phyloP scores from a whole-genome alignment of 352 stramenopile genomes.

The Saprolegnia diclina region DNA sequence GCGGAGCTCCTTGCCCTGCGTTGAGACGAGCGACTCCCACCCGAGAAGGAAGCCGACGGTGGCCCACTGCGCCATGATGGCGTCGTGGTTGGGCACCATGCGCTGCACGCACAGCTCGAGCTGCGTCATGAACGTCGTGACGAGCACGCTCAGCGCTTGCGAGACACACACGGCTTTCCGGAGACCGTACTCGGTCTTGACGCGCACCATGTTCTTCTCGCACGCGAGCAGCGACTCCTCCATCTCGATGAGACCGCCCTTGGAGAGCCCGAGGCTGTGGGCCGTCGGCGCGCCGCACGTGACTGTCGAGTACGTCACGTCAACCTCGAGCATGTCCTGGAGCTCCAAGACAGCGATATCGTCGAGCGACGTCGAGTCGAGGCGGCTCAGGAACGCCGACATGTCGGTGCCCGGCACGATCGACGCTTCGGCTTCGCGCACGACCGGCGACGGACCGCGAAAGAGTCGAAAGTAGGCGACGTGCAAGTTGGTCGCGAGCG shows the following conservation, averaged over 20 bases:
- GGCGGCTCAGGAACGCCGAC: slow-evolving; percentile 6
- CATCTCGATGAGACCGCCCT: slow-evolving; percentile 77
- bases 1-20: slow-evolving; percentile 91
- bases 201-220: slow-evolving; percentile 50
- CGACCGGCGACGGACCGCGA: not conserved
- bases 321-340: slow-evolving; percentile 20
- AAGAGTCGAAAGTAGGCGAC: slow-evolving; percentile 78
- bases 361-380: slow-evolving; percentile 14
- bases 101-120: slow-evolving; percentile 70
- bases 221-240: slow-evolving; percentile 71
- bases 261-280: slow-evolving; percentile 66
- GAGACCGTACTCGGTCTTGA: slow-evolving; percentile 66
- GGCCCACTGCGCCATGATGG: slow-evolving; percentile 62
- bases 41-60: slow-evolving; percentile 85
- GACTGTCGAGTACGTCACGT: slow-evolving; percentile 52
- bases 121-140: slow-evolving; percentile 72
- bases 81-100: slow-evolving; percentile 26
- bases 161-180: slow-evolving; percentile 76
- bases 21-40: slow-evolving; percentile 94
- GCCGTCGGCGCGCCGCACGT: slow-evolving; percentile 78
- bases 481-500: slow-evolving; percentile 76
- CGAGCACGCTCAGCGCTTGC: slow-evolving; percentile 75
- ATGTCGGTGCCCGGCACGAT: slow-evolving; percentile 11
- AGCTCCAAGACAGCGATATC: slow-evolving; percentile 12
- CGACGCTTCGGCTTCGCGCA: slow-evolving; percentile 16